phyloP scores from a whole-genome alignment of 176 grass and related monocot species.

The Typha latifolia region DNA sequence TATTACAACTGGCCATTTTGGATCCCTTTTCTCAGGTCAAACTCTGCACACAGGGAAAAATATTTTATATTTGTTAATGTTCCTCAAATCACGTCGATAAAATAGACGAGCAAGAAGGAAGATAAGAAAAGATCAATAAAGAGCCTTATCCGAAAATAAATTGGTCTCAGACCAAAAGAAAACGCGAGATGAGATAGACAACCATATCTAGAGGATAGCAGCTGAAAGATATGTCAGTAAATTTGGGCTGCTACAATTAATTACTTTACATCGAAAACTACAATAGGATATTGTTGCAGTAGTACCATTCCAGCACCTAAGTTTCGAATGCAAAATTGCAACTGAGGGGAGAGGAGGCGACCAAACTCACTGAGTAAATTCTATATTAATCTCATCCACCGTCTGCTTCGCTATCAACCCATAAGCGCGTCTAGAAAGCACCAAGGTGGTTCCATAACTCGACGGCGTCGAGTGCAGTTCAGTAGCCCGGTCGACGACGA shows the following conservation, averaged over 20 bases:
- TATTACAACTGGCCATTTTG: conserved; percentile 6
- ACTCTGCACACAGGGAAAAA: conserved; percentile 20
- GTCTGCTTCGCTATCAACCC: conserved; percentile 10
- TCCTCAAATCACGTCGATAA: background rate
- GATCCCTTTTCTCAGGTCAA: conserved; percentile 7
- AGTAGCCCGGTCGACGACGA: conserved; percentile 27
- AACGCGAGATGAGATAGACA: no score
- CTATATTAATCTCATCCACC: conserved; percentile 24
- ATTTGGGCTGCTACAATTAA: no score
- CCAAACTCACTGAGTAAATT: conserved; percentile 25
- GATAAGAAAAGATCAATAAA: no score
- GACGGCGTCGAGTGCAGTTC: conserved; percentile 22
- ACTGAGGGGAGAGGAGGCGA: background rate
- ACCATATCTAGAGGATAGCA: no score
- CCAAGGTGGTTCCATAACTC: conserved; percentile 14
- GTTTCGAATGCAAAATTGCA: background rate
- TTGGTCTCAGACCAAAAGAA: no score
- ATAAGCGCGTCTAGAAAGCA: conserved; percentile 16
- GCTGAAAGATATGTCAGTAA: no score
- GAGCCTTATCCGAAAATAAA: no score
- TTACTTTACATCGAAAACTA: no score
- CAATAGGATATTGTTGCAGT: background rate
- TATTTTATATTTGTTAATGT: background rate
- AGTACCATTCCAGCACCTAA: background rate
- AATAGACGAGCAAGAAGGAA: no score